phyloP scores from a whole-genome alignment of 768 basidiomycete genomes.

The Psilocybe sp. region DNA sequence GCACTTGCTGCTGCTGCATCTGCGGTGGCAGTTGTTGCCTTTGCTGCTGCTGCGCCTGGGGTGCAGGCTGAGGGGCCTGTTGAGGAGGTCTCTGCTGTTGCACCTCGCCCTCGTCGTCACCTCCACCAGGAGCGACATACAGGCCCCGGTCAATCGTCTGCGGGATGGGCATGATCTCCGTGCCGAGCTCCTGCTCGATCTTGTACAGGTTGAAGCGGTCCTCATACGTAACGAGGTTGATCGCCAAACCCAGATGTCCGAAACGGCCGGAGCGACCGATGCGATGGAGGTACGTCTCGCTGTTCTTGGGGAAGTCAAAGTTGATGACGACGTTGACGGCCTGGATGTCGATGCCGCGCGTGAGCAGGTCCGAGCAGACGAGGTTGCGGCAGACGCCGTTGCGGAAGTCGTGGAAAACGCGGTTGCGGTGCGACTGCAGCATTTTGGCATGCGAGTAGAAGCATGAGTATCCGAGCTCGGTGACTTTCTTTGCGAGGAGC shows the following conservation, averaged over 20 bases:
- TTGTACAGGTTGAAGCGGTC: conserved; percentile 97
- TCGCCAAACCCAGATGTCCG: conserved; percentile 94
- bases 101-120: conserved; percentile 38
- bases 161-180: conserved; percentile 96
- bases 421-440: conserved; percentile 97
- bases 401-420: conserved; percentile 99
- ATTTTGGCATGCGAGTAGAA: conserved; percentile 99
- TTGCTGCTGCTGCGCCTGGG: conserved; percentile 21
- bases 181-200: conserved; percentile 98
- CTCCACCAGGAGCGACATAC: conserved; percentile 80
- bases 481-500: conserved; percentile 98
- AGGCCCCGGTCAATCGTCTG: conserved; percentile 85
- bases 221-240: conserved; percentile 97
- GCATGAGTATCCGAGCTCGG: conserved; percentile 98
- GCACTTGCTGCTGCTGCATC: conserved; percentile 20
- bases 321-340: conserved; percentile 99
- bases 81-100: conserved; percentile 30
- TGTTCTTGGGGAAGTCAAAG: conserved; percentile 99
- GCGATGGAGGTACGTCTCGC: conserved; percentile 97
- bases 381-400: conserved; percentile 98
- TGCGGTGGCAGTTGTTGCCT: conserved; percentile 23
- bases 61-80: conserved; percentile 21
- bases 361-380: conserved; percentile 96
- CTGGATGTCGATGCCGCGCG: conserved; percentile 99
- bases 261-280: conserved; percentile 98